Evolutionary conservation across 2,329 filamentous ascomycete genomes (phyloP), one percentile per base, ranked within the genome.

Genomic region (Clathrospora elynae): DNA sequence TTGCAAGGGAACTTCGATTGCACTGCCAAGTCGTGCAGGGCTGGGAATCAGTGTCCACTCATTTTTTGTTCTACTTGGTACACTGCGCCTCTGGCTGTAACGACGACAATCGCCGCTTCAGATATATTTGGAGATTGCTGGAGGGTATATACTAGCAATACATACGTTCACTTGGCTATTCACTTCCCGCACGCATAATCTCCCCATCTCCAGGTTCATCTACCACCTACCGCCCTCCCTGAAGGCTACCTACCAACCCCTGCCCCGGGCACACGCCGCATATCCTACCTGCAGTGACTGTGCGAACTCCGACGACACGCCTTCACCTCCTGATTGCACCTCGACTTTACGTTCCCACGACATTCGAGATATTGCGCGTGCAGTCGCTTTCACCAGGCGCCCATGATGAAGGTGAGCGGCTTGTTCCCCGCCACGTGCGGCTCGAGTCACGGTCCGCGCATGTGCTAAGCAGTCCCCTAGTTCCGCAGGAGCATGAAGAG

Each of bases 401-500:
- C 42, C 42, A 42, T 30, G 36, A 58, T 58, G 55, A 58, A 58
- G 53, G 55, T 58, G 23, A 49, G 36, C 14, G n/a, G n/a, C 26
- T 17, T 30, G 33, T 33, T 29, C 23, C 42, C 43, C 36, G 35
- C 42, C 40, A 23, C 42, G 16, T 32, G 42, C 43, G 36, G 38
- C 24, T 39, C 48, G 49, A 59, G 58, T 54, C 56, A 52, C 50
- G 43, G 46, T 45, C 45, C 35, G 39, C 49, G 45, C 43, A 48
- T 51, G 47, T 53, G 52, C 62, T 66, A 62, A 66, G 48, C 38
- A 23, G 31, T 16, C 31, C 31, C 43, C 39, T 62, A 77, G 75
- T 77, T 96, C 73, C 83, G 90, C 70, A 82, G 89, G 74, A 95
- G 90, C 51, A 87, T 95, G 74, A 95, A 95, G 76, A 86, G 88